Evolutionary conservation across 192 early-diverging fungal genomes (phyloP), one percentile per base, ranked within the genome.

Genomic region (Pilaira anomala): DNA sequence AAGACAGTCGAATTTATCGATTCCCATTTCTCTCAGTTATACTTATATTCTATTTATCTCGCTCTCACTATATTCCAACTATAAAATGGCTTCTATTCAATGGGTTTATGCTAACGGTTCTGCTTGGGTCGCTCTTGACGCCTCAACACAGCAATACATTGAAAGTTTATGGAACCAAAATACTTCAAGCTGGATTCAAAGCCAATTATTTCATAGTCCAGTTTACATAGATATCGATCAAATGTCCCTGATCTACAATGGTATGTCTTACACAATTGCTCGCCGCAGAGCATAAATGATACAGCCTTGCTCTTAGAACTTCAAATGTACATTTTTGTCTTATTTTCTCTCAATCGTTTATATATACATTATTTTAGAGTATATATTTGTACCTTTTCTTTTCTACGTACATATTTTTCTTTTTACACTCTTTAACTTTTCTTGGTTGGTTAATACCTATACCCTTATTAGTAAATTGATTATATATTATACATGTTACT

Each of bases 171-270:
- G 56, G 56, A 21, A 21, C 7, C 33, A 42, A 19, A 58, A 58
- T 58, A 18, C 33, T 11, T 58, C 56, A 5, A 58, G 14, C 21
- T 58, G 56, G 56, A 42, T 58, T 7, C 33, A 58, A 58, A 42
- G 33, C 22, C 18, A 22, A 16, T 25, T 18, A 7, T 58, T 58
- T 24, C 29, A 22, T 39, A 25, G 29, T 21, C 36, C 56, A 13
- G 56, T 58, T 3, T 58, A 58, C 41, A 36, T 58, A 5, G 56
- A 58, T 58, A 39, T 58, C 33, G 13, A 18, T 13, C 56, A 58
- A 58, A 42, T 58, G 56, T 24, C 12, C 21, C 14, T 58, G 22
- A 21, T 58, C 3, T 22, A 40, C 14, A 22, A 22, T 3, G 21
- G 22, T 2, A 7, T 42, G 18, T 42, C 56, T 3, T 58, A 42